Percentiles rank a stretch among this genome's conserved stretches.
phyloP scores from a whole-genome alignment of 2,329 filamentous ascomycete species.

The Pseudogymnoascus sp. region DNA sequence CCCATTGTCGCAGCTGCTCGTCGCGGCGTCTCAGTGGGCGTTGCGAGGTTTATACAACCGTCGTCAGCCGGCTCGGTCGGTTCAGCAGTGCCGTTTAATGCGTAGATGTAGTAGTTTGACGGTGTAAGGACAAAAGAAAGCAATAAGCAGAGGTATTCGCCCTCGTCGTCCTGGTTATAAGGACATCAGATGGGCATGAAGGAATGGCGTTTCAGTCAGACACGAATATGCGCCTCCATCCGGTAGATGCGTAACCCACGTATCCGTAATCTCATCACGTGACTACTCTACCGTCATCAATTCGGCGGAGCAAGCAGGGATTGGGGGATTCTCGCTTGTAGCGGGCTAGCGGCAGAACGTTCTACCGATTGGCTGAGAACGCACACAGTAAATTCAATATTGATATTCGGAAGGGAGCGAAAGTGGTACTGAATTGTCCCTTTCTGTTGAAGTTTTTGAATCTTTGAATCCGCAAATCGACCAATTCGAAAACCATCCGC shows the following conservation, averaged over 20 bases:
- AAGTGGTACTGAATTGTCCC: not conserved
- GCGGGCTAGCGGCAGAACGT: not conserved
- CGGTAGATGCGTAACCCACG: not conserved
- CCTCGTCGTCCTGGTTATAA: not conserved
- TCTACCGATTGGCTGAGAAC: constrained; percentile 6
- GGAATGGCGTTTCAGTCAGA: not conserved
- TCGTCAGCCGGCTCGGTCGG: not conserved
- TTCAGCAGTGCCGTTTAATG: not conserved
- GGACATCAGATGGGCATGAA: not conserved
- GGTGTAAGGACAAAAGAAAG: not conserved
- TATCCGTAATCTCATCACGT: not conserved
- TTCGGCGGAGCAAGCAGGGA: not conserved
- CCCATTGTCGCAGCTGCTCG: constrained; percentile 46
- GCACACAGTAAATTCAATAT: constrained; percentile 5
- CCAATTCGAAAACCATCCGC: constrained; percentile 11
- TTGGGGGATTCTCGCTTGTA: not conserved
- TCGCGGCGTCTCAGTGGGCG: not conserved
- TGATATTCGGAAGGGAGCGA: not conserved
- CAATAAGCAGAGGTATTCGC: not conserved
- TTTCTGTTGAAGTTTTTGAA: not conserved
- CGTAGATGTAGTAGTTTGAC: not conserved
- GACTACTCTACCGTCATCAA: not conserved
- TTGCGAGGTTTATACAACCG: not conserved
- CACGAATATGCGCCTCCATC: not conserved
- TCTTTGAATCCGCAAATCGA: not conserved